Percentiles rank a stretch among this genome's conserved stretches.
phyloP scores from a whole-genome alignment of 768 basidiomycete genomes.

The Termitomyces bulborhizus region DNA sequence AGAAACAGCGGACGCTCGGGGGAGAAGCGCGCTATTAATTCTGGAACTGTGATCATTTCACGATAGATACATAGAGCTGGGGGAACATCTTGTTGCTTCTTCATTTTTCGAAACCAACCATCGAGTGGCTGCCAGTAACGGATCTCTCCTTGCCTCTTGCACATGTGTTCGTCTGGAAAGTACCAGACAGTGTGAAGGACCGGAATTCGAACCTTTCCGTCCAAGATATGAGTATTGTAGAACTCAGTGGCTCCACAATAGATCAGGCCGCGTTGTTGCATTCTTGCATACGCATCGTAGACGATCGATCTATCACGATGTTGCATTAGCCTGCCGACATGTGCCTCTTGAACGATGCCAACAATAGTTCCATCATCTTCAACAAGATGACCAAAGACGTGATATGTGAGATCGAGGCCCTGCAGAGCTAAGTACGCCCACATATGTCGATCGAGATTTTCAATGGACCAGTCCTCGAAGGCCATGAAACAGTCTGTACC shows the following conservation, averaged over 20 bases:
- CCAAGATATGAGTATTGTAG: conserved; percentile 24
- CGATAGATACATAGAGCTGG: conserved; percentile 4
- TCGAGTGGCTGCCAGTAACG: conserved; percentile 24
- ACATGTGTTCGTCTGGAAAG: conserved; percentile 13
- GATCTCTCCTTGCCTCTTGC: conserved; percentile 16
- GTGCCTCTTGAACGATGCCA: conserved; percentile 31
- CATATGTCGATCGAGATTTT: conserved; percentile 24
- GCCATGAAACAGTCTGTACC: conserved; percentile 26
- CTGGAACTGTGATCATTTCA: conserved; percentile 2
- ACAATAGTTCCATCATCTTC: conserved; percentile 24
- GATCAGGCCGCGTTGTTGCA: conserved; percentile 22
- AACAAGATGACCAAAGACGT: conserved; percentile 28
- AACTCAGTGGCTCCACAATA: conserved; percentile 14
- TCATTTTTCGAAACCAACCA: conserved; percentile 20
- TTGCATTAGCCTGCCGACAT: conserved; percentile 23
- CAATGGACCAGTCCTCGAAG: conserved; percentile 20
- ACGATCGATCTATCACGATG: conserved; percentile 23
- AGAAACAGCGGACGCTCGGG: conserved; percentile 12
- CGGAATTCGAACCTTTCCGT: conserved; percentile 29
- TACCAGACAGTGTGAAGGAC: conserved; percentile 17
- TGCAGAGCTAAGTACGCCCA: conserved; percentile 20
- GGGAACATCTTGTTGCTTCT: not conserved
- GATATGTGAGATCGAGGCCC: conserved; percentile 29
- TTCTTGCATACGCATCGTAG: conserved; percentile 23
- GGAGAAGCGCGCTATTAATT: conserved; percentile 9